Evolutionary conservation across 805 yeast genomes (phyloP).

Genomic region (Torulaspora indica): DNA sequence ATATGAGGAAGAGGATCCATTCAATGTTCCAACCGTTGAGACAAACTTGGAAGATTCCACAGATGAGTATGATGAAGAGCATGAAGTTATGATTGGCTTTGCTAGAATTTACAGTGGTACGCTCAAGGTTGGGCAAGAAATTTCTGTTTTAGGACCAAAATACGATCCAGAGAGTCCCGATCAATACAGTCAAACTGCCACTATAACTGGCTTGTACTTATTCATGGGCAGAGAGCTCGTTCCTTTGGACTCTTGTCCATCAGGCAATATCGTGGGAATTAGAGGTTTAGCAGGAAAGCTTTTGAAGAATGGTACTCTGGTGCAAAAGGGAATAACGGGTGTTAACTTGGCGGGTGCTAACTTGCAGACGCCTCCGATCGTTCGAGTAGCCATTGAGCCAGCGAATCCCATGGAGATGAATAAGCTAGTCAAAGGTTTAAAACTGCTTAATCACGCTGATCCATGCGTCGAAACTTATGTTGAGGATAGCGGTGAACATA

Average conservation of each 20-base stretch:
- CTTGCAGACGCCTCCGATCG: constrained; percentile 79
- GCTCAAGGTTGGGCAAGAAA: constrained; percentile 63
- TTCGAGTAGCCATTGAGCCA: constrained; percentile 94
- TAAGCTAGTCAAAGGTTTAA: constrained; percentile 71
- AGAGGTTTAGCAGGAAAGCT: constrained; percentile 83
- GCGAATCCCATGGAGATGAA: constrained; percentile 76
- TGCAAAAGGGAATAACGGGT: constrained; percentile 54
- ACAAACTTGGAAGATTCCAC: constrained; percentile 39
- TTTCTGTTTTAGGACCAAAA: constrained; percentile 80
- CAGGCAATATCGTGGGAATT: constrained; percentile 93
- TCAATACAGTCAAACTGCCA: constrained; percentile 53
- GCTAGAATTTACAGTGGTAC: constrained; percentile 88
- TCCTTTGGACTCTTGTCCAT: constrained; percentile 73
- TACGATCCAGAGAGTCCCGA: constrained; percentile 63
- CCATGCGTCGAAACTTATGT: constrained; percentile 87
- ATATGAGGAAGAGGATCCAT: constrained; percentile 53
- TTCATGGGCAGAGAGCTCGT: constrained; percentile 91
- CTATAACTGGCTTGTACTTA: constrained; percentile 64
- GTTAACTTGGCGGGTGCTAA: constrained; percentile 76
- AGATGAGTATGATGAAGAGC: constrained; percentile 44
- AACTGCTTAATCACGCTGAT: constrained; percentile 78
- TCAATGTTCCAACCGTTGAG: constrained; percentile 42
- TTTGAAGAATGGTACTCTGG: constrained; percentile 80
- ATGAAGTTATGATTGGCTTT: constrained; percentile 78
- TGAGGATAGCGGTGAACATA: constrained; percentile 89